Conservation (phyloP, 2,329 filamentous ascomycete genomes). For the Paramyrothecium roridum region DNA sequence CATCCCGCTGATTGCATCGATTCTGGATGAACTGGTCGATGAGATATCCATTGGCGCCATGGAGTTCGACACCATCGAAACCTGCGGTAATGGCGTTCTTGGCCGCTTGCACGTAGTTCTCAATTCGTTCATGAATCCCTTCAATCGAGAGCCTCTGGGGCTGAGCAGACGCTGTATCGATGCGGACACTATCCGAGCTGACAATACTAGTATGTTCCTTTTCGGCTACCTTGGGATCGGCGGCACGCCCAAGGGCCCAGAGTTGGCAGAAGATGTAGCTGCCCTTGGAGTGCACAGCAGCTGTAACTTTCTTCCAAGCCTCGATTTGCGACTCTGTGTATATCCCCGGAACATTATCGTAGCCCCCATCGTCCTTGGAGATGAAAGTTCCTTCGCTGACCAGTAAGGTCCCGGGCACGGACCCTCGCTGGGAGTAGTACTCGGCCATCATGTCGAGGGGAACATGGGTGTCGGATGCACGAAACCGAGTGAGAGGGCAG, state of each 20-base stretch:
- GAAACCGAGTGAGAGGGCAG: conserved; percentile 54
- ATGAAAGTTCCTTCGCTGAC: conserved; percentile 44
- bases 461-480: conserved; percentile 33
- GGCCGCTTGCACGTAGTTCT: not conserved
- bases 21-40: conserved; percentile 41
- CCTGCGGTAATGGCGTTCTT: conserved; percentile 55
- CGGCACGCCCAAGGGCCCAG: conserved; percentile 53
- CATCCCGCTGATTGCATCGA: conserved; percentile 42
- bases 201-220: not conserved
- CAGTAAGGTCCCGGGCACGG: conserved; percentile 38
- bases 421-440: conserved; percentile 42
- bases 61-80: conserved; percentile 64
- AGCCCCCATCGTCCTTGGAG: conserved; percentile 28
- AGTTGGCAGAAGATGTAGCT: conserved; percentile 61
- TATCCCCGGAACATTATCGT: conserved; percentile 52
- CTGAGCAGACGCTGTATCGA: too few relatives aligned
- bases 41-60: conserved; percentile 55
- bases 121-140: not conserved
- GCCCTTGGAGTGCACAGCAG: conserved; percentile 61
- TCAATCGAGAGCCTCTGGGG: not conserved
- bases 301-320: conserved; percentile 59
- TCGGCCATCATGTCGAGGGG: conserved; percentile 32
- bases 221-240: not conserved
- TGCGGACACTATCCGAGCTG: not conserved
- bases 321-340: conserved; percentile 53